Evolutionary conservation across 2,329 filamentous ascomycete species (phyloP), one percentile per base, ranked within the genome.

Genomic region (Trichoderma endophyticum): DNA sequence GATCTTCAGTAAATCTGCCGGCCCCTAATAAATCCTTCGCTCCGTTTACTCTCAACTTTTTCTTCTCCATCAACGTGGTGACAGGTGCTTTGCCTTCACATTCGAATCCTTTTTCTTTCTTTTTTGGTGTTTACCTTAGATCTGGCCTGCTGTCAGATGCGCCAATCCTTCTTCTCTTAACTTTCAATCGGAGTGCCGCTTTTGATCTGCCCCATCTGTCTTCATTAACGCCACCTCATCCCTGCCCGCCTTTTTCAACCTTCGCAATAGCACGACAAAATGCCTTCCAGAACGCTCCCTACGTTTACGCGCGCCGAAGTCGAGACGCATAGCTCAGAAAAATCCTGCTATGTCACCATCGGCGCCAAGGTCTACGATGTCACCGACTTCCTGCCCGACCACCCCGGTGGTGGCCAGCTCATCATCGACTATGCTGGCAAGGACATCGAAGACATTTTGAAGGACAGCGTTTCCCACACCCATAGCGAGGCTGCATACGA

Each of bases 401-500:
- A 99, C 80, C 96, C 96, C 28, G 96, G 96, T 76, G 96, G 96
- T 72, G 89, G 90, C 77, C 93, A 97, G 74, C 85, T 98, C 77
- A 91, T 99, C 73, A 85, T 98, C 74, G 93, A 97, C 68, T 97
- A 96, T 81, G 96, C 88, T 36, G 95, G 95, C 75, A 93, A 94
- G 81, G 96, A 99, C 81, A 87, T 98, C 72, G 87, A 89, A 75
- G 87, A 90, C 4, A 97, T 98, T 72, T 86, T 99, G 82, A 90
- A 92, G 79, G 95, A 99, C 79, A 87, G 91, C 73, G 84, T 88
- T 57, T 98, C 95, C 39, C 96, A 99, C 79, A 84, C 86, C 57
- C 96, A 99, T 81, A 94, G 92, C 62, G 95, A 98, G 73, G 88
- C 94, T 2, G 96, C 96, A n/a, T 99, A 98, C 82, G 95, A 98